phyloP scores from a whole-genome alignment of 176 grass and related monocot species.

The Metroxylon sagu region DNA sequence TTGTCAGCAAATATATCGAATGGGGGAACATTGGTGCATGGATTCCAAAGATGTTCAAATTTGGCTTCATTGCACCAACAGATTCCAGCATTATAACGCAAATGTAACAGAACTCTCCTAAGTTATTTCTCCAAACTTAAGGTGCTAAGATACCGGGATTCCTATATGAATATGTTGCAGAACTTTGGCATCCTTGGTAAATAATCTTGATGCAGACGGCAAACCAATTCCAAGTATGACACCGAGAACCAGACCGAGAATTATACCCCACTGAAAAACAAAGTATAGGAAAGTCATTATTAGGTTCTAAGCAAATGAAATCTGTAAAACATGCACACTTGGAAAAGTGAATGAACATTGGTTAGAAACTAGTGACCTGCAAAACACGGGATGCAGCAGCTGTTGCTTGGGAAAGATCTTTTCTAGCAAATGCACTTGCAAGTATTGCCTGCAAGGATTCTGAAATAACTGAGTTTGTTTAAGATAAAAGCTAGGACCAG shows the following conservation, averaged over 20 bases:
- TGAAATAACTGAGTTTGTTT: not conserved
- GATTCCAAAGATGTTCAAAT: no score
- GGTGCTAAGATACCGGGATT: conserved; percentile 51
- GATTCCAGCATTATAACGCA: no score
- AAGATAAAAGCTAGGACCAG: no score
- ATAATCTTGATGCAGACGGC: conserved; percentile 53
- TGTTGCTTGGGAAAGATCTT: conserved; percentile 39
- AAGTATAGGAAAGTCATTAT: not conserved
- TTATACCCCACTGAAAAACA: conserved; percentile 47
- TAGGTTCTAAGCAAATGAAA: no score
- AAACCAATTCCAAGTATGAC: conserved; percentile 55
- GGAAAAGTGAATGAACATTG: no score
- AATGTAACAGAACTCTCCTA: no score
- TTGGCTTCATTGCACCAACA: no score
- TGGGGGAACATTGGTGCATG: no score
- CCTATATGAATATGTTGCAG: conserved; percentile 50
- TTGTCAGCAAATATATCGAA: no score
- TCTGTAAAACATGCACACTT: no score
- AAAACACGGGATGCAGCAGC: conserved; percentile 64
- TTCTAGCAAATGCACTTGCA: conserved; percentile 79
- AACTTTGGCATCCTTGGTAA: conserved; percentile 52
- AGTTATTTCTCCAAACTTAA: no score
- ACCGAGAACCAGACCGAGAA: conserved; percentile 56
- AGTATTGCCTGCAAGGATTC: conserved; percentile 59
- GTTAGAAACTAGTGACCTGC: conserved; percentile 32